These are phyloP conservation scores for Lasiosphaeria hispida DNA, from an alignment of 495 filamentous ascomycete genomes.

Conservation along the genomic window DNA sequence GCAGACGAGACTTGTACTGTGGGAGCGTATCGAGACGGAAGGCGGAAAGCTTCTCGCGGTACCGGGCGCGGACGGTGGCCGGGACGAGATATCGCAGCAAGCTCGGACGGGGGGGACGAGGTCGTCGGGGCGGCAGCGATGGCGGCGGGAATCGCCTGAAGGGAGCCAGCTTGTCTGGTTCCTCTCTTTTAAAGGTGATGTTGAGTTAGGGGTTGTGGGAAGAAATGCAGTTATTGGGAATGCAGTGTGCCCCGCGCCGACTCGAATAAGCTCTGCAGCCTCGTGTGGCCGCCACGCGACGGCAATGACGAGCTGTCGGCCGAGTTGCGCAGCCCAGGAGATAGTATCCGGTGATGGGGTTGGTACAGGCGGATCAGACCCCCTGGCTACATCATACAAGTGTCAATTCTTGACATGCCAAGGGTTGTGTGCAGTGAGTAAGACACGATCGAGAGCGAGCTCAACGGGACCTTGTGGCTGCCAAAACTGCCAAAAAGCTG, in stretches of 20 bases:
- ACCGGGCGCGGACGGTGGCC: constrained; percentile 51
- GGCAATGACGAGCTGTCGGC: background rate
- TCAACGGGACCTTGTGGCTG: no score
- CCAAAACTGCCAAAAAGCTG: no score
- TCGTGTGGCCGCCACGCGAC: no score
- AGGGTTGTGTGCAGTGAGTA: background rate
- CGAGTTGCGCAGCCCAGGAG: background rate
- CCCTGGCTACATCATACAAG: no score
- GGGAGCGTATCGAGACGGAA: constrained; percentile 75
- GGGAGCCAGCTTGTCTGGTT: constrained; percentile 25
- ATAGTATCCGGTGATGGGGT: background rate
- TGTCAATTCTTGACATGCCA: no score
- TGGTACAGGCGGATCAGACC: background rate
- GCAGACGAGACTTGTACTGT: constrained; percentile 62
- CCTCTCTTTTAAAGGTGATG: background rate
- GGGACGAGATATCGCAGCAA: constrained; percentile 62
- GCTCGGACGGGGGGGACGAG: constrained; percentile 26
- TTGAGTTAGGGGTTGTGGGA: background rate
- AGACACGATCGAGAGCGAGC: background rate
- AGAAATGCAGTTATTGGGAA: no score
- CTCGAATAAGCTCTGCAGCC: no score
- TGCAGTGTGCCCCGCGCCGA: no score
- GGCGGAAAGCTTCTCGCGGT: constrained; percentile 59
- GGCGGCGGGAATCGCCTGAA: constrained; percentile 21
- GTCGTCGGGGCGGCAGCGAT: background rate